A percentile compares a stretch with the other conserved stretches of the same genome.
These are phyloP conservation scores for Clarkia xantiana DNA, from an alignment of 345 rosid genomes.

Conservation along the genomic window DNA sequence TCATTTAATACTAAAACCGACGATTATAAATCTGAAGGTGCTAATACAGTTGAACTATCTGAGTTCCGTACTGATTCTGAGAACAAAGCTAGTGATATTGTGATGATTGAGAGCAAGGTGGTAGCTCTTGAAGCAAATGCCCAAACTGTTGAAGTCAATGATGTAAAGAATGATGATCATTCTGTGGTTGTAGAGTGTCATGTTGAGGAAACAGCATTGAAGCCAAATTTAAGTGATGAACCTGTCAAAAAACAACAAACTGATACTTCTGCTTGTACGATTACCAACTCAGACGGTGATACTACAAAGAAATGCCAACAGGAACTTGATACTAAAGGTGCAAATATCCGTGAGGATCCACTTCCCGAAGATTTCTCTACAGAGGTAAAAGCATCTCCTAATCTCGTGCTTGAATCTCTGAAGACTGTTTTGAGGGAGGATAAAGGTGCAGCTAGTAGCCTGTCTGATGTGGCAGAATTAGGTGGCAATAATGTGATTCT, in stretches of 20 bases:
- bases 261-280: not conserved
- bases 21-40: too few species aligned
- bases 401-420: not conserved
- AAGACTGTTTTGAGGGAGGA: constrained; percentile 1
- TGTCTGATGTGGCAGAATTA: not conserved
- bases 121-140: not conserved
- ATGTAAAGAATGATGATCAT: not conserved
- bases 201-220: not conserved
- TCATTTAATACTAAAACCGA: not conserved
- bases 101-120: not conserved
- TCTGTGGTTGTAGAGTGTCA: not conserved
- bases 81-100: constrained; percentile 1
- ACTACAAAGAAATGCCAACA: not conserved
- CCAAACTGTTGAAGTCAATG: not conserved
- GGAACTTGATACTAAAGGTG: not conserved
- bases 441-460: not conserved
- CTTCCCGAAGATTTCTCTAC: not conserved
- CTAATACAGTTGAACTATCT: too few species aligned
- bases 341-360: not conserved
- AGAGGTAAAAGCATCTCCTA: not conserved
- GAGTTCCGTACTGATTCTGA: not conserved
- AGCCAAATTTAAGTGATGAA: not conserved
- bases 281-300: not conserved
- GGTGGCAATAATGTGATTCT: constrained; percentile 11
- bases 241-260: not conserved